phyloP scores from a whole-genome alignment of 202 grass and related monocot genomes.

The Miscanthus sacchariflorus region DNA sequence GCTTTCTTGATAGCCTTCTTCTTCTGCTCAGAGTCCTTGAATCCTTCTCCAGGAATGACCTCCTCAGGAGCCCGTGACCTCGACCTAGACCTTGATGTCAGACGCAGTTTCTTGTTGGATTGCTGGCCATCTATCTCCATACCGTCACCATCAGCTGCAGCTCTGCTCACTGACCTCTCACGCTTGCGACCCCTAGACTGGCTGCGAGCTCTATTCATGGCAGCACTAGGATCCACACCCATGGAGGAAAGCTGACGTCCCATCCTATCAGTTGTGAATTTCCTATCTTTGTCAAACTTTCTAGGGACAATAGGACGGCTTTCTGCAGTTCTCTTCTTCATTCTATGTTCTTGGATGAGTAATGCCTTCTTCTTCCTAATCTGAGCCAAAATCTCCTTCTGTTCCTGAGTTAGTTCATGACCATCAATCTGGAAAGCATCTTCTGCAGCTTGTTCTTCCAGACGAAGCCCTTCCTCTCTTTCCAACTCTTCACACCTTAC shows the following conservation, averaged over 20 bases:
- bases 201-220: slow-evolving; percentile 65
- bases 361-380: slow-evolving; percentile 83
- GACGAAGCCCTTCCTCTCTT: slow-evolving; percentile 81
- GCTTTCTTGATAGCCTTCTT: slow-evolving; percentile 72
- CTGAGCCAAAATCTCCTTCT: slow-evolving; percentile 68
- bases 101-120: slow-evolving; percentile 71
- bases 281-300: slow-evolving; percentile 92
- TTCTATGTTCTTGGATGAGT: slow-evolving; percentile 89
- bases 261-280: slow-evolving; percentile 80
- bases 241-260: slow-evolving; percentile 70
- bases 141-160: slow-evolving; percentile 48
- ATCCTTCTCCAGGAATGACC: slow-evolving; percentile 77
- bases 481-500: slow-evolving; percentile 85
- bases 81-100: slow-evolving; percentile 62
- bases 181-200: slow-evolving; percentile 75
- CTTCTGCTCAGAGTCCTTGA: slow-evolving; percentile 77
- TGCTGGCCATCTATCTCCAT: slow-evolving; percentile 83
- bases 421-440: slow-evolving; percentile 86
- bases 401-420: slow-evolving; percentile 64
- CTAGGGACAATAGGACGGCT: slow-evolving; percentile 95
- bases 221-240: slow-evolving; percentile 72
- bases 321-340: slow-evolving; percentile 93
- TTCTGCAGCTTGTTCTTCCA: slow-evolving; percentile 64
- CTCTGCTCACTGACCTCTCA: slow-evolving; percentile 77
- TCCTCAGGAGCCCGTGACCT: slow-evolving; percentile 64